Conservation (phyloP, 805 yeast genomes). For the Starmerella kuoi region DNA sequence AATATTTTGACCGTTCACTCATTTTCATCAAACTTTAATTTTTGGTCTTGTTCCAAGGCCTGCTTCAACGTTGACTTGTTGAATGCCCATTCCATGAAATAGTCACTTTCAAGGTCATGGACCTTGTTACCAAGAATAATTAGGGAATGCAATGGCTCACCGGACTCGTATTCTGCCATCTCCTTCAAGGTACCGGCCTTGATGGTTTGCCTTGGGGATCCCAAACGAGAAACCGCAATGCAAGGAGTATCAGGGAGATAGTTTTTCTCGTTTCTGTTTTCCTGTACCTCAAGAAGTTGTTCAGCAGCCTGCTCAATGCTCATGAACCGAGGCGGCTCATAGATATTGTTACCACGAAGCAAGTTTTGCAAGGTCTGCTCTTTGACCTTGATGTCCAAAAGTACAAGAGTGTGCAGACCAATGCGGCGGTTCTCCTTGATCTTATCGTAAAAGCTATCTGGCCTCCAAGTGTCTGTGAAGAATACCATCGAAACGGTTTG, state of each 20-base stretch:
- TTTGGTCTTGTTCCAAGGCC: constrained; percentile 34
- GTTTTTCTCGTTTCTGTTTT: constrained; percentile 57
- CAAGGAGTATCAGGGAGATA: constrained; percentile 84
- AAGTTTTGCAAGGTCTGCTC: constrained; percentile 91
- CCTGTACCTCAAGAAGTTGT: constrained; percentile 82
- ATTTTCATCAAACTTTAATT: constrained; percentile 2
- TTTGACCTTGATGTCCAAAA: constrained; percentile 88
- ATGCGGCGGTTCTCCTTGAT: constrained; percentile 77
- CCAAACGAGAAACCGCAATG: constrained; percentile 83
- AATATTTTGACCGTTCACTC: background rate
- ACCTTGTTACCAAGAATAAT: constrained; percentile 83
- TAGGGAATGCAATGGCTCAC: constrained; percentile 88
- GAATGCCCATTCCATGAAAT: constrained; percentile 61
- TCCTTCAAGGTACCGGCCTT: constrained; percentile 75
- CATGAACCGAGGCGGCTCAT: constrained; percentile 97
- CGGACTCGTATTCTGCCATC: constrained; percentile 72
- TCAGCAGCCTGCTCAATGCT: constrained; percentile 76
- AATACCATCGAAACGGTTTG: constrained; percentile 95
- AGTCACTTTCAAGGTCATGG: constrained; percentile 85
- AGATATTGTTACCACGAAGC: constrained; percentile 82
- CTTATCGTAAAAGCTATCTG: constrained; percentile 87
- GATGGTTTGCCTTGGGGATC: constrained; percentile 71
- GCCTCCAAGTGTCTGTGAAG: constrained; percentile 91
- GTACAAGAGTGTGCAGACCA: constrained; percentile 80
- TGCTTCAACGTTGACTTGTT: constrained; percentile 40